phyloP scores from a whole-genome alignment of 805 yeast species.

The Kazachstania viticola region DNA sequence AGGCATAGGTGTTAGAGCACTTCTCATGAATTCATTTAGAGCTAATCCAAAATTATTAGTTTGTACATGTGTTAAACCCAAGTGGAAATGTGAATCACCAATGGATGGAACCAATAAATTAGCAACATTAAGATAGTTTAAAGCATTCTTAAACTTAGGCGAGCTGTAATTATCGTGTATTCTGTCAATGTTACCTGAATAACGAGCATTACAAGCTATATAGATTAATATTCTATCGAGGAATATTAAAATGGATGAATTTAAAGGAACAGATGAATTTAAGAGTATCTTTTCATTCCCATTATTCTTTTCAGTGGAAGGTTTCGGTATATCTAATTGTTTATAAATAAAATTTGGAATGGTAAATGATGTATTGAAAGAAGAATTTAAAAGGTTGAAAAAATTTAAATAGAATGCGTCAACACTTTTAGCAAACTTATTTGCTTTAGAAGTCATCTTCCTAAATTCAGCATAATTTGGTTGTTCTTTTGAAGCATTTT shows the following conservation, averaged over 20 bases:
- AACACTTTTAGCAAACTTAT: conserved; percentile 37
- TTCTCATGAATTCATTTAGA: no score
- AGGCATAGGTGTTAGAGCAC: no score
- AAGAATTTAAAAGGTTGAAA: no score
- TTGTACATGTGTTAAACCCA: conserved; percentile 1
- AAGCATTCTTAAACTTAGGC: conserved; percentile 2
- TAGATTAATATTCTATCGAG: no score
- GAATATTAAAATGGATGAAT: no score
- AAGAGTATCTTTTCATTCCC: no score
- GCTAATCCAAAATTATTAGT: neutral
- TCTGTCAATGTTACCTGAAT: neutral
- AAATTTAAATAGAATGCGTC: conserved; percentile 37
- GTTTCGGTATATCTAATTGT: no score
- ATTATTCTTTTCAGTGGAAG: no score
- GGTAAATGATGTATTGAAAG: no score
- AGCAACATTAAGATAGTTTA: conserved; percentile 4
- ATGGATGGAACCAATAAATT: conserved; percentile 4
- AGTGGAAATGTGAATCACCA: conserved; percentile 3
- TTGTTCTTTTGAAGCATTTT: conserved; percentile 8
- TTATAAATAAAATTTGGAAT: no score
- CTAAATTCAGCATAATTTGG: conserved; percentile 35
- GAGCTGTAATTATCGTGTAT: neutral
- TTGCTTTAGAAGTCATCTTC: conserved; percentile 39
- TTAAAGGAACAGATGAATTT: no score
- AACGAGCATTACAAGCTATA: conserved; percentile 2